Evolutionary conservation across 108 stramenopile genomes (phyloP).

Genomic region (Cyclotella atomus): DNA sequence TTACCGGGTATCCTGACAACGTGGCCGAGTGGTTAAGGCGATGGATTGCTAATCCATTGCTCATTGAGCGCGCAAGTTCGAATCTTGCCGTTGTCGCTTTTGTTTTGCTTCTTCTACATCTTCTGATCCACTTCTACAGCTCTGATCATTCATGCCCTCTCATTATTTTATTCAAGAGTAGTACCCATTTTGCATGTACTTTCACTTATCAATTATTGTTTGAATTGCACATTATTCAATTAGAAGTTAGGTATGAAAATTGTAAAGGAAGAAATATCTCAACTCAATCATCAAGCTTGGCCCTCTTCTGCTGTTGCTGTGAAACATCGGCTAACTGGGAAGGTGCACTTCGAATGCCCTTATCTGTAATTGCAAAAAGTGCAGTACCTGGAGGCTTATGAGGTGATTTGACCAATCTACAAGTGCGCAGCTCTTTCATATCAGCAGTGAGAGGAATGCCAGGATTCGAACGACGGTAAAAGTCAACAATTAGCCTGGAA

Average conservation of each 20-base stretch:
- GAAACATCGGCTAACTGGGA: not conserved
- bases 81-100: constrained; percentile 59
- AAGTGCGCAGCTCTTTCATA: constrained; percentile 43
- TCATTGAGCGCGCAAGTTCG: constrained; percentile 83
- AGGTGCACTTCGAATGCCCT: constrained; percentile 63
- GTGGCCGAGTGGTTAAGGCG: constrained; percentile 95
- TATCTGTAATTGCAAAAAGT: constrained; percentile 55
- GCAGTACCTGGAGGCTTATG: constrained; percentile 65
- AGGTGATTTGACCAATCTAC: constrained; percentile 77
- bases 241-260: too few relatives aligned
- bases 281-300: not conserved
- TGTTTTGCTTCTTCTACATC: too few relatives aligned
- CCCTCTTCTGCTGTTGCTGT: not conserved
- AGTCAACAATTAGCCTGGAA: constrained; percentile 74
- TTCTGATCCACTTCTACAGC: too few relatives aligned
- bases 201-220: too few relatives aligned
- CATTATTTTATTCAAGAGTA: too few relatives aligned
- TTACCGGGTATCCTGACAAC: too few relatives aligned
- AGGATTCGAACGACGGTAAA: constrained; percentile 24
- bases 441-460: constrained; percentile 11
- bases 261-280: too few relatives aligned
- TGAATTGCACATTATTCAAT: too few relatives aligned
- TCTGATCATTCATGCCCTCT: too few relatives aligned
- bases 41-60: constrained; percentile 93
- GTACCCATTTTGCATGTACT: too few relatives aligned